A percentile compares a stretch with the other conserved stretches of the same genome.
These are phyloP conservation scores for Pichia sp. DNA, from an alignment of 1,139 yeast species.

Conservation along the genomic window DNA sequence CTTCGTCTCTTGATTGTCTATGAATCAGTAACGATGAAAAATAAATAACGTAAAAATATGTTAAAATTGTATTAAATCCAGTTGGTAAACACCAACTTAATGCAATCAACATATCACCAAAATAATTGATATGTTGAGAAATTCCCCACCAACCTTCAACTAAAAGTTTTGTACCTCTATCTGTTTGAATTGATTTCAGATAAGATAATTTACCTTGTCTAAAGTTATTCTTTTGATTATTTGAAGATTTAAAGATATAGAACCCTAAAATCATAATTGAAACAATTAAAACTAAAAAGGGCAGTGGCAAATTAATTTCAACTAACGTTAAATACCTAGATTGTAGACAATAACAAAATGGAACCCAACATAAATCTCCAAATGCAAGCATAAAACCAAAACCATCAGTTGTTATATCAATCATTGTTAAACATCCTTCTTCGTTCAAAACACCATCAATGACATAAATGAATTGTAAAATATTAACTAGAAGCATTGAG, in stretches of 20 bases:
- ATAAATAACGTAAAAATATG: constrained; percentile 81
- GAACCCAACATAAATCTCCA: constrained; percentile 93
- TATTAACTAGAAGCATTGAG: constrained; percentile 62
- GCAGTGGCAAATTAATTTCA: constrained; percentile 50
- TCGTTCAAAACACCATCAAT: constrained; percentile 91
- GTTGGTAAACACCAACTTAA: constrained; percentile 92
- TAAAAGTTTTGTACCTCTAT: constrained; percentile 72
- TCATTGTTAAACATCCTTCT: constrained; percentile 85
- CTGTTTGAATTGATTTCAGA: constrained; percentile 62
- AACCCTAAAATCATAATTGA: constrained; percentile 55
- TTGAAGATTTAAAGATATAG: constrained; percentile 76
- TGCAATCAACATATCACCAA: constrained; percentile 93
- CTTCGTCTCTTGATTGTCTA: constrained; percentile 87
- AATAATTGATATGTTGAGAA: constrained; percentile 88
- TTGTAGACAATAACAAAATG: constrained; percentile 85
- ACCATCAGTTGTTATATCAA: constrained; percentile 94
- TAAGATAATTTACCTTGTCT: constrained; percentile 68
- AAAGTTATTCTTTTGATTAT: constrained; percentile 78
- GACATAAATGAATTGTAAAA: constrained; percentile 74
- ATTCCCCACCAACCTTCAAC: constrained; percentile 95
- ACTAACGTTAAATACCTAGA: constrained; percentile 71
- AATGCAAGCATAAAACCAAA: constrained; percentile 93
- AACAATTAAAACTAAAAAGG: constrained; percentile 34
- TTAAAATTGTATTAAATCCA: constrained; percentile 71
- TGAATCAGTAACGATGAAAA: constrained; percentile 78